phyloP scores from a whole-genome alignment of 208 protist species.

The Willaertia magna region DNA sequence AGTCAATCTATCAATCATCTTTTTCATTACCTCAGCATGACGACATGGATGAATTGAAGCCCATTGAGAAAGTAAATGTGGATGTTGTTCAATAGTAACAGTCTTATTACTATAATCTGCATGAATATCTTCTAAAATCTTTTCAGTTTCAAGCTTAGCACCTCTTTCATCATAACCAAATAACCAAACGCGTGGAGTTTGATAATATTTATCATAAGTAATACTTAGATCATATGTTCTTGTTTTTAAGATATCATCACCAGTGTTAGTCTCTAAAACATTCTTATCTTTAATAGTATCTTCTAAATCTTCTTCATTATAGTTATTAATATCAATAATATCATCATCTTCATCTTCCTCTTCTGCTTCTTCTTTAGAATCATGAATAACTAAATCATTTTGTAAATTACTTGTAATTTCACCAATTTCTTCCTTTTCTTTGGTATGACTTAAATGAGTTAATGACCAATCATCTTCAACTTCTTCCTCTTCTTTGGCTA shows the following conservation, averaged over 20 bases:
- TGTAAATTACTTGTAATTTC: not conserved
- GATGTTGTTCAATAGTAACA: slow-evolving; percentile 81
- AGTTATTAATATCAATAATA: slow-evolving; percentile 48
- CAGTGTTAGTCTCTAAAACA: slow-evolving; percentile 1
- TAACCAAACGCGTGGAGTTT: slow-evolving; percentile 85
- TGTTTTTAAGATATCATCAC: slow-evolving; percentile 39
- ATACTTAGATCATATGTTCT: slow-evolving; percentile 89
- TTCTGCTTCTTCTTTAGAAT: slow-evolving; percentile 3
- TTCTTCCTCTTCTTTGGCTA: slow-evolving; percentile 9
- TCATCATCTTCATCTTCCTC: slow-evolving; percentile 38
- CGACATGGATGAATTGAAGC: slow-evolving; percentile 92
- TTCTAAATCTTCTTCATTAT: slow-evolving; percentile 27
- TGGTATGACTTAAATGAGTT: not conserved
- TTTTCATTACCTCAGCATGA: slow-evolving; percentile 83
- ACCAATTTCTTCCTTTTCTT: not conserved
- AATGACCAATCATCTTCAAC: slow-evolving; percentile 2
- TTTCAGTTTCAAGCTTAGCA: slow-evolving; percentile 52
- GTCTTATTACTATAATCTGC: slow-evolving; percentile 88
- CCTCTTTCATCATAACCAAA: slow-evolving; percentile 67
- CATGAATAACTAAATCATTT: not conserved
- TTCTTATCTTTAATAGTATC: slow-evolving; percentile 22
- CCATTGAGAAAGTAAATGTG: slow-evolving; percentile 53
- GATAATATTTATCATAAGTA: slow-evolving; percentile 92
- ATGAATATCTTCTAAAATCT: slow-evolving; percentile 92
- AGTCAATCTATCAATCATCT: slow-evolving; percentile 61